Percentiles rank a stretch among this genome's conserved stretches.
phyloP scores from a whole-genome alignment of 2,329 filamentous ascomycete species.

The Fusarium anguioides region DNA sequence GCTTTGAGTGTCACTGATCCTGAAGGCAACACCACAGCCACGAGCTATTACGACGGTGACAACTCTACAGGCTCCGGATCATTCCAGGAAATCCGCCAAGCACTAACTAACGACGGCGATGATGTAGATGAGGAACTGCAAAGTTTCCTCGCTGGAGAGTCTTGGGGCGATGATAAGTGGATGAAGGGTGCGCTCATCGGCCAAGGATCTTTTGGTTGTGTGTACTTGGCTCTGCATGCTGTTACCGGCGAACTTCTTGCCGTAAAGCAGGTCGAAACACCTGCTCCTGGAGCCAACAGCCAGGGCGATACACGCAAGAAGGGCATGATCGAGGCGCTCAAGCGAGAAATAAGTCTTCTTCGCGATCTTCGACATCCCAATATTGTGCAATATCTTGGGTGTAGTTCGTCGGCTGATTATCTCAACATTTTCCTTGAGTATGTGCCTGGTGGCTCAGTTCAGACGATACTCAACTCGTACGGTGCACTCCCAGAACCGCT shows the following conservation, averaged over 20 bases:
- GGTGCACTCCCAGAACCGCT: constrained; percentile 93
- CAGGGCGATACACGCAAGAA: constrained; percentile 92
- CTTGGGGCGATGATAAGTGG: constrained; percentile 97
- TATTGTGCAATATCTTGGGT: constrained; percentile 98
- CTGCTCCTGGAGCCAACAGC: constrained; percentile 79
- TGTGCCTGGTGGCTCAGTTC: constrained; percentile 95
- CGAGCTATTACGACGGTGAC: constrained; percentile 88
- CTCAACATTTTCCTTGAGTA: constrained; percentile 99
- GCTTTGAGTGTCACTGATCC: constrained; percentile 81
- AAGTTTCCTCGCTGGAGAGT: constrained; percentile 91
- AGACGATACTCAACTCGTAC: constrained; percentile 98
- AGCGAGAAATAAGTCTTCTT: constrained; percentile 94
- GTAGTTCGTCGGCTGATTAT: constrained; percentile 88
- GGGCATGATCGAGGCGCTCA: constrained; percentile 96
- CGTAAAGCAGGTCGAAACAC: constrained; percentile 97
- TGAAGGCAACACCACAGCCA: constrained; percentile 74
- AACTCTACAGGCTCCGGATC: constrained; percentile 78
- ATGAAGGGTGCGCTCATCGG: constrained; percentile 99
- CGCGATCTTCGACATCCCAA: constrained; percentile 95
- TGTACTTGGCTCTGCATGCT: constrained; percentile 93
- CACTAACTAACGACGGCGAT: constrained; percentile 89
- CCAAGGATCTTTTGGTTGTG: constrained; percentile 94
- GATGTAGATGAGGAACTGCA: constrained; percentile 89
- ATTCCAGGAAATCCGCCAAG: constrained; percentile 84
- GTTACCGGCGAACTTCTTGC: constrained; percentile 97